Conservation (phyloP, 2,329 filamentous ascomycete species). For the Chaetomium strumarium region DNA sequence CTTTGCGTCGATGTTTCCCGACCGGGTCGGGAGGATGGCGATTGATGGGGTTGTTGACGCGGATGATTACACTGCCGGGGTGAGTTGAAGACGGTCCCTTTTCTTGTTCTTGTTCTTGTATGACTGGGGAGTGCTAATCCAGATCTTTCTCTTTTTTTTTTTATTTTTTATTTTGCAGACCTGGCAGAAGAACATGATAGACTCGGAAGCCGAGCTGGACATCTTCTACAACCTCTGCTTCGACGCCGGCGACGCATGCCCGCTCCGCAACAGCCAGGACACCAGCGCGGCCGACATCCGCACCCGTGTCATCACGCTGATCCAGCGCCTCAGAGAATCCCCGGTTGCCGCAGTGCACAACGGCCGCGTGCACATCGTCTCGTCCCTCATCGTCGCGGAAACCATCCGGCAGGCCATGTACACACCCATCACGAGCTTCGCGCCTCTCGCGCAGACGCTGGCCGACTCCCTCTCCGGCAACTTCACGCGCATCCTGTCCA, state of each 20-base stretch:
- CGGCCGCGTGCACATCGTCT: constrained; percentile 4
- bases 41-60: constrained; percentile 43
- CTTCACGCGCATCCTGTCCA: constrained; percentile 5
- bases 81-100: constrained; percentile 7
- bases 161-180: too few species aligned
- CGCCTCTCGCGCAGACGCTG: not conserved
- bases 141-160: too few species aligned
- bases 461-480: constrained; percentile 8
- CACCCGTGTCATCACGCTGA: constrained; percentile 2
- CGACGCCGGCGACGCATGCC: constrained; percentile 7
- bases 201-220: constrained; percentile 8
- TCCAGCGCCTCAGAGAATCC: not conserved
- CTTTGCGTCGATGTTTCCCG: constrained; percentile 37
- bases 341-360: constrained; percentile 8
- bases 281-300: constrained; percentile 2
- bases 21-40: constrained; percentile 31
- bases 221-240: constrained; percentile 13
- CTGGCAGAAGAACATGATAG: not conserved
- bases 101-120: not conserved
- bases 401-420: constrained; percentile 10
- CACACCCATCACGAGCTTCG: constrained; percentile 7
- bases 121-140: not conserved
- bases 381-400: constrained; percentile 6
- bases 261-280: constrained; percentile 6
- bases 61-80: constrained; percentile 27